Percentiles rank a stretch among this genome's conserved stretches.
These are phyloP conservation scores for Talaromyces nanjingensis DNA, from an alignment of 495 filamentous ascomycete genomes.

Conservation along the genomic window DNA sequence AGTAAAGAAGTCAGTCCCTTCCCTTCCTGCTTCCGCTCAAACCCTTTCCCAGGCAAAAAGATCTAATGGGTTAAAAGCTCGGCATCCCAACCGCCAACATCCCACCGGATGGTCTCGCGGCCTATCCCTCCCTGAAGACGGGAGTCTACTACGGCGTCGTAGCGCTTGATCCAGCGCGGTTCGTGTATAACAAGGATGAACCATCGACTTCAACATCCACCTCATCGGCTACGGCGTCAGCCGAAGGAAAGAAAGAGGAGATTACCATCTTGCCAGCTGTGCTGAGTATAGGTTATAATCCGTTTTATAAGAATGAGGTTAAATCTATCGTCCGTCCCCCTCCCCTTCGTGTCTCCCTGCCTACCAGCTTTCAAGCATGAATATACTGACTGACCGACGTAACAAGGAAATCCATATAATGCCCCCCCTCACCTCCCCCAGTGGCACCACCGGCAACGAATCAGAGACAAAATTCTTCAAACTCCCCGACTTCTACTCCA, in stretches of 20 bases:
- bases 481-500: constrained; percentile 75
- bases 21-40: too few relatives aligned
- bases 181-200: constrained; percentile 10
- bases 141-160: constrained; percentile 94
- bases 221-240: background rate
- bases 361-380: too few relatives aligned
- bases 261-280: constrained; percentile 73
- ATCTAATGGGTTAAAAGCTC: constrained; percentile 39
- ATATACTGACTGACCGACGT: background rate
- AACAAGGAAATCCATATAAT: constrained; percentile 80
- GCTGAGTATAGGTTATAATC: constrained; percentile 93
- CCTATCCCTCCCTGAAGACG: constrained; percentile 59
- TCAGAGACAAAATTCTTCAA: constrained; percentile 27
- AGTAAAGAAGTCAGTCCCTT: constrained; percentile 62
- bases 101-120: constrained; percentile 67
- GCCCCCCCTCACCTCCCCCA: constrained; percentile 39
- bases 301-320: constrained; percentile 82
- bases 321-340: constrained; percentile 52
- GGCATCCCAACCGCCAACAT: constrained; percentile 98
- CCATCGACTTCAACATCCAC: background rate
- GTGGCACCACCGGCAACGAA: too few relatives aligned
- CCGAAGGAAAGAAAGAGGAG: constrained; percentile 6
- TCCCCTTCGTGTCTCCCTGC: background rate
- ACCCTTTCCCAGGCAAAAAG: background rate
- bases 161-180: constrained; percentile 43